phyloP scores from a whole-genome alignment of 345 rosid genomes.

The Eucalyptus urophylla region DNA sequence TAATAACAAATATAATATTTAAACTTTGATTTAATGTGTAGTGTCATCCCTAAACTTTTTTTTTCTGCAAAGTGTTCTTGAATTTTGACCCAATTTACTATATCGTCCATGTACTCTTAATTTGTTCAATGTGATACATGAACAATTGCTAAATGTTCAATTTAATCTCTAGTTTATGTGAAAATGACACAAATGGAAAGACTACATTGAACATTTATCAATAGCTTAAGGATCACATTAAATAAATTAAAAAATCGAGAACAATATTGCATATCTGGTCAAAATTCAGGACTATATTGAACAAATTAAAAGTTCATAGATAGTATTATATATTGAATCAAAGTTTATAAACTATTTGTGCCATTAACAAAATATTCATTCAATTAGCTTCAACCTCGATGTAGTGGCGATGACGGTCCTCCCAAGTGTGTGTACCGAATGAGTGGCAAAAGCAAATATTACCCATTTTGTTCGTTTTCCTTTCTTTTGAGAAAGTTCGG shows the following conservation, averaged over 20 bases:
- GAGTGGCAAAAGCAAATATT: not conserved
- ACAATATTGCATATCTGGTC: not conserved
- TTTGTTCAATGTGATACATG: not conserved
- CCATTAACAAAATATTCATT: not conserved
- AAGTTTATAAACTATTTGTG: too few relatives aligned
- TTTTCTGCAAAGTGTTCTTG: accelerated
- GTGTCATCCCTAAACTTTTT: not conserved
- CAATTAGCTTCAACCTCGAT: not conserved
- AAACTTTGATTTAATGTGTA: not conserved
- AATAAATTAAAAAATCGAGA: too few relatives aligned
- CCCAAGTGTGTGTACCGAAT: not conserved
- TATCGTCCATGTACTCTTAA: not conserved
- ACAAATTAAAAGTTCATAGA: too few relatives aligned
- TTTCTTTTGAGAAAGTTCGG: not conserved
- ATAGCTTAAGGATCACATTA: too few relatives aligned
- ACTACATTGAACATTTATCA: too few relatives aligned
- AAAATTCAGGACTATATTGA: too few relatives aligned
- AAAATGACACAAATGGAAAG: not conserved
- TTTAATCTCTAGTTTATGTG: not conserved
- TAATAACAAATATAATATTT: not conserved
- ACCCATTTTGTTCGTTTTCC: not conserved
- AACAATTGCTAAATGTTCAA: not conserved
- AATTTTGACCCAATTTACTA: not conserved
- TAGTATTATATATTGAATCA: not conserved
- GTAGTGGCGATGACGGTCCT: not conserved